Conservation (phyloP, 805 yeast species). For the Candida chauliodis region DNA sequence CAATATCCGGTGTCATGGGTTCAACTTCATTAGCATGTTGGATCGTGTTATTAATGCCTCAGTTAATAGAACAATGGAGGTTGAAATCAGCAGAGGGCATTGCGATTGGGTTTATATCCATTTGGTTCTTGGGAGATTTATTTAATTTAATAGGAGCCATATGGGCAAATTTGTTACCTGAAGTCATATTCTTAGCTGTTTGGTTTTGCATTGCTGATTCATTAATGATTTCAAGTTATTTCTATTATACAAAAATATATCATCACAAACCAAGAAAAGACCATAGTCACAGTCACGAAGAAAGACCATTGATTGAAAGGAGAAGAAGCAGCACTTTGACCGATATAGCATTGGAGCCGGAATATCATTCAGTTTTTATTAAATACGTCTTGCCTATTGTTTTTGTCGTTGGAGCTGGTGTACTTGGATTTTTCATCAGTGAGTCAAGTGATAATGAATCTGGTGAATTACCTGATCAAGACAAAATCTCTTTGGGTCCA, state of each 20-base stretch:
- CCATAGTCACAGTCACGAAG: conserved; percentile 14
- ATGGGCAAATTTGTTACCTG: conserved; percentile 68
- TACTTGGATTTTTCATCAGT: conserved; percentile 54
- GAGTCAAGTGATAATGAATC: conserved; percentile 24
- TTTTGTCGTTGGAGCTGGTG: conserved; percentile 62
- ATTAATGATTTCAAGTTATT: conserved; percentile 53
- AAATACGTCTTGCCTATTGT: conserved; percentile 56
- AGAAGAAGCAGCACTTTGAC: conserved; percentile 54
- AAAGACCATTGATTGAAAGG: conserved; percentile 8
- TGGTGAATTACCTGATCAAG: conserved; percentile 8
- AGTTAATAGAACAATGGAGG: conserved; percentile 77
- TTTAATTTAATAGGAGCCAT: conserved; percentile 64
- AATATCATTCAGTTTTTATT: conserved; percentile 43
- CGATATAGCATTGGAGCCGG: conserved; percentile 46
- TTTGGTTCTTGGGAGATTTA: conserved; percentile 73
- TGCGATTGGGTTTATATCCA: conserved; percentile 59
- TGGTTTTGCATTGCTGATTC: conserved; percentile 77
- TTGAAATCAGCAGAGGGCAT: conserved; percentile 74
- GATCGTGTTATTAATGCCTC: conserved; percentile 74
- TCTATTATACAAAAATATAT: conserved; percentile 51
- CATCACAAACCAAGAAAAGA: conserved; percentile 14
- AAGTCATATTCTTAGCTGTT: conserved; percentile 63
- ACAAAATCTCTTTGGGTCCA: conserved; percentile 47
- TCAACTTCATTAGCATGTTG: conserved; percentile 74
- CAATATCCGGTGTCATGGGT: conserved; percentile 61